Base-by-base conservation (phyloP, 1,139 yeast genomes). In the Candida labiduridarum region DNA sequence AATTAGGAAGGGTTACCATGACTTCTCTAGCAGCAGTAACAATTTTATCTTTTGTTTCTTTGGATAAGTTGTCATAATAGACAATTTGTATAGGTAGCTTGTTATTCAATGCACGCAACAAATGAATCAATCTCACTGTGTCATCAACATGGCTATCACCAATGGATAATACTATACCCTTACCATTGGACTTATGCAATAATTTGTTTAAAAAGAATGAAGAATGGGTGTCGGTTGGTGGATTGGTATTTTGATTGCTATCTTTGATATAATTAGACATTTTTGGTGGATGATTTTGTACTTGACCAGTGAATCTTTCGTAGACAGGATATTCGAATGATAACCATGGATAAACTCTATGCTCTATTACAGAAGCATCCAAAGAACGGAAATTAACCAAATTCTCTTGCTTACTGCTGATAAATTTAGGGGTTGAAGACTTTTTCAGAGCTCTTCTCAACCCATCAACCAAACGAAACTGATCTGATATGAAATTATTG, bases 291-390 rank as follows among this genome's bases (percentile, higher is more conserved):
- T 71, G 67, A 33, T 64, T 53, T 22, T 63, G 61, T 11, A 59
- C 60, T 18, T 69, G 72, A 11, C 82, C 82, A 6, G 73, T 72
- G 79, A 80, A 78, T 57, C 82, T 65, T 51, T 71, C 76, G 58
- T 67, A 79, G 5, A 68, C 58, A 3, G 84, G 84, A 39, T 67
- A 59, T 43, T 71, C 68, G 47, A 71, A 61, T 10, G 74, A 68
- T 41, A 79, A 52, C 78, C 81, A 79, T 18, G 80, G 82, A 57
- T 76, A 78, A 9, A 78, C 56, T 53, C 80, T 65, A 25, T 64
- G 59, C 55, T 79, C 82, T 16, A 79, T 56, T 47, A 59, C 58
- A 50, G 53, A 29, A 52, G 46, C 43, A 34, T 47, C 55, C 43
- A 62, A 55, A 18, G 57, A 51, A 35, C 57, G 47, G 22, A 56